Base-by-base conservation (phyloP, 805 yeast genomes). In the Yamadazyma takamatsuzukensis region DNA sequence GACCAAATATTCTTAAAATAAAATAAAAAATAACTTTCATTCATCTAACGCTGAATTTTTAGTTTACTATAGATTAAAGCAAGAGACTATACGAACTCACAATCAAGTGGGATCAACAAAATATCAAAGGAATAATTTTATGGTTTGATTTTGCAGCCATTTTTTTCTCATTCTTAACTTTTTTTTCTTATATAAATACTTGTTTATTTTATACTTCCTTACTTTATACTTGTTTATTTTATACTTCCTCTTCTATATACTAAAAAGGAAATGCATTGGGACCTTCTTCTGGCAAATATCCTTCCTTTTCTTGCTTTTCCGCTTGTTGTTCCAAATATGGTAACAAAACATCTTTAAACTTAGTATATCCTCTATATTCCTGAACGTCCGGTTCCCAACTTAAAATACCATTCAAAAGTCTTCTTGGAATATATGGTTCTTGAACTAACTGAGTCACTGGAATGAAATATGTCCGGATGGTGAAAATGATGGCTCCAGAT, bases 371-470 rank as follows among this genome's bases (percentile, higher is more conserved):
- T 49, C 77, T 70, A 52, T 80, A 80, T 27, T 68, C 76, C 40
- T 64, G 67, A 27, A 80, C 85, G 44, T 75, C 82, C 2, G 59
- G 70, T 8, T 63, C 56, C 86, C 86, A 80, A 38, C 78, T 71
- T 32, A 61, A 52, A 25, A 80, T 70, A 11, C 81, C 83, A 47
- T 76, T 64, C 25, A 76, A 59, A 43, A 79, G 61, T 43, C 86
- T 63, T 39, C 76, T 59, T 4, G 86, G 84, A 18, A 80, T 61
- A 42, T 67, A 69, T 6, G 83, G 83, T 53, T 80, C 85, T 43
- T 73, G 47, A 37, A 73, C 70, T 30, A 80, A 50, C 38, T 76
- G 70, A 3, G 60, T 56, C 18, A 79, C 47, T 6, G 83, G 83
- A 15, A 70, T 45, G 51, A 79, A 78, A 46, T 79, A 79, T 1